Base-by-base conservation (phyloP, 192 early-diverging fungal genomes). In the Backusella mclennaniae region DNA sequence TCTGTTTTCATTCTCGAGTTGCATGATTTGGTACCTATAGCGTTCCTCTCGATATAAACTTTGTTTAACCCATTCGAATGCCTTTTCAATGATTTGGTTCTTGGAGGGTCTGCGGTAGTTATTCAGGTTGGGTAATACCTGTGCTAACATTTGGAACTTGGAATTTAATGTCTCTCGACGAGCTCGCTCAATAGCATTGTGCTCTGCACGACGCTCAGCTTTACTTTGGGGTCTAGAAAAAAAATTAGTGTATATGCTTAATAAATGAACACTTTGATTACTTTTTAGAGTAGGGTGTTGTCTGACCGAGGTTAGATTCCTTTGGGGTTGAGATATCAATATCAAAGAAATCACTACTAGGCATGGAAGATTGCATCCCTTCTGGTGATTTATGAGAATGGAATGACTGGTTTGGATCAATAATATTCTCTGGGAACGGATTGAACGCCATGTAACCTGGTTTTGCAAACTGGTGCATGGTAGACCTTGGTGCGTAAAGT, bases 181-280 rank as follows among this genome's bases (percentile, higher is more conserved):
- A 41, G 92, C 91, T 19, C 93, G 82, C 74, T 95, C 93, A 56
- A 92, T 92, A 15, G 92, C 92, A 77, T 95, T 95, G 82, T 95
- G 93, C 35, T 87, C 90, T 31, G 92, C 93, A 36, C 93, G 87
- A 67, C 77, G 71, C 14, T 78, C 77, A 53, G 77, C 77, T 38
- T 78, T 78, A 41, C 38, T 44, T 31, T 71, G 69, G 21, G 53
- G 3, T 59, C 53, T 26, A 59, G 6, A 23, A 53, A 59, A 21
- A 23, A 3, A 59, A 26, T 56, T 56, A 56, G 53, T 52, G 11
- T 56, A 23, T 11, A 56, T 1, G n/a, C 0, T 7, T 56, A 23
- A 56, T 56, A 56, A 23, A 26, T 56, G 8, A 23, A 9, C 23
- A 11, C 9, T 56, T 2, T 12, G 0, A 23, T 59, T 59, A 59